Conservation (phyloP, 257 asterid genomes). For the Parsonsia alboflavescens region DNA sequence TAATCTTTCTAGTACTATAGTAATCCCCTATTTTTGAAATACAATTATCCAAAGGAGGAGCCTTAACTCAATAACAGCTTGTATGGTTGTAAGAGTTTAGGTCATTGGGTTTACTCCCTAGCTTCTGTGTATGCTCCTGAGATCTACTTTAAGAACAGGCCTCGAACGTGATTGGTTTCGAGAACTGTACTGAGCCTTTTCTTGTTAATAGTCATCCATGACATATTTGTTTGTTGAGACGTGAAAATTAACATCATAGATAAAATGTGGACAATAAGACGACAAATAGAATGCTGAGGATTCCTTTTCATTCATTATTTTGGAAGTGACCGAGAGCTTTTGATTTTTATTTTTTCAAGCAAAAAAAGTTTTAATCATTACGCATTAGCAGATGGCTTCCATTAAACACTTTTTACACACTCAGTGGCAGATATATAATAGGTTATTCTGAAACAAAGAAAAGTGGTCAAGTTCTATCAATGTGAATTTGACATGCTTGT, state of each 20-base stretch:
- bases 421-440: neutral
- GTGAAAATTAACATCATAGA: neutral
- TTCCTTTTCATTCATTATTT: neutral
- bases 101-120: neutral
- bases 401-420: neutral
- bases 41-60: neutral
- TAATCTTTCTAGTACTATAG: too few relatives aligned
- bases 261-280: neutral
- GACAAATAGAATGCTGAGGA: neutral
- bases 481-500: slow-evolving; percentile 5
- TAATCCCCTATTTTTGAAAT: neutral
- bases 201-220: neutral
- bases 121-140: neutral
- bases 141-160: neutral
- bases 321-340: neutral
- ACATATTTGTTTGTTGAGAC: neutral
- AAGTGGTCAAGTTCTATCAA: neutral
- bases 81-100: neutral
- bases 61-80: neutral
- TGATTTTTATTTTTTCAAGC: neutral
- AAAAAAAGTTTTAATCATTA: neutral
- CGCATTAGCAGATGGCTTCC: neutral
- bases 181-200: neutral
- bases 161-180: neutral
- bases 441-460: neutral